Evolutionary conservation across 768 basidiomycete genomes (phyloP).

Genomic region (Panaeolus cyanescens): DNA sequence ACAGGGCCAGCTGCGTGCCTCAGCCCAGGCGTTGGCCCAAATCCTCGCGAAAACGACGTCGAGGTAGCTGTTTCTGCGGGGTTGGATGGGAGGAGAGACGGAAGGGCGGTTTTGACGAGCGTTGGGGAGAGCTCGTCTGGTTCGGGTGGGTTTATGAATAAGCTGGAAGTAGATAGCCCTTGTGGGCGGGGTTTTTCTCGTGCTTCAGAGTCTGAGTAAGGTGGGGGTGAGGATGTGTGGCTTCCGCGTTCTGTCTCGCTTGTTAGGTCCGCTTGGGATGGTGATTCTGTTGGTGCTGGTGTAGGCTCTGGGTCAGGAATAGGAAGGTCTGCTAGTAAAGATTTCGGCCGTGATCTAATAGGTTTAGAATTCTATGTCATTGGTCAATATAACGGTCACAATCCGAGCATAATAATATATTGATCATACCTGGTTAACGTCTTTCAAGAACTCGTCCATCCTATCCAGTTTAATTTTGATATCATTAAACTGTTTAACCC

Average conservation of each 20-base stretch:
- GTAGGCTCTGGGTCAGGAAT: constrained; percentile 34
- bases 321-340: constrained; percentile 58
- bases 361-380: constrained; percentile 29
- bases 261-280: not conserved
- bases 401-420: too few relatives aligned
- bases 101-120: constrained; percentile 22
- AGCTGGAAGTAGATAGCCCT: constrained; percentile 9
- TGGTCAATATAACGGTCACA: constrained; percentile 24
- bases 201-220: constrained; percentile 5
- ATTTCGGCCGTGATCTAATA: constrained; percentile 36
- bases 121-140: constrained; percentile 20
- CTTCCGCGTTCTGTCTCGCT: not conserved
- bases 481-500: constrained; percentile 45
- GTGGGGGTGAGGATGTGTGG: constrained; percentile 2
- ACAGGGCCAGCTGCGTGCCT: constrained; percentile 13
- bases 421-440: constrained; percentile 52
- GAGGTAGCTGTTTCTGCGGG: constrained; percentile 17
- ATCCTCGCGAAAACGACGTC: constrained; percentile 16
- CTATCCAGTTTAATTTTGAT: constrained; percentile 52
- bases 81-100: constrained; percentile 22
- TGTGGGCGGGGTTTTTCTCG: constrained; percentile 14
- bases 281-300: constrained; percentile 16
- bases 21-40: constrained; percentile 12
- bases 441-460: constrained; percentile 53
- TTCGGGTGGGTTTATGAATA: constrained; percentile 24